A percentile compares a stretch with the other conserved stretches of the same genome.
Evolutionary conservation across 495 filamentous ascomycete species (phyloP).

Genomic region (Aspergillus saccharolyticus): DNA sequence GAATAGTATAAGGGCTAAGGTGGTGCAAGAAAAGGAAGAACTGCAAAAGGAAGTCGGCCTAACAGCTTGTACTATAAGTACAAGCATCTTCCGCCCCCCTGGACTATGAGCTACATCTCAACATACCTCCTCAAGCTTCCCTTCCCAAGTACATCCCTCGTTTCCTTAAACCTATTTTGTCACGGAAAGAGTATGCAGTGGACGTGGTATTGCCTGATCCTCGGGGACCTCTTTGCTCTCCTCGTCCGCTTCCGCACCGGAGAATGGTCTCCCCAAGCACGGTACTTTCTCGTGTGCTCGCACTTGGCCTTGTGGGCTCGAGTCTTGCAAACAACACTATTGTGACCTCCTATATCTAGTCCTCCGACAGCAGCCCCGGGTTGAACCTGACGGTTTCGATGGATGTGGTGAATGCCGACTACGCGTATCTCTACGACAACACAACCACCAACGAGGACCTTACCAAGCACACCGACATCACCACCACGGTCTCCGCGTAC

Average conservation of each 20-base stretch:
- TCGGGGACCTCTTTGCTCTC: not conserved
- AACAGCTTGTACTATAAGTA: too few relatives aligned
- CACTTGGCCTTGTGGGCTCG: not conserved
- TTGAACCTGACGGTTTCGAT: not conserved
- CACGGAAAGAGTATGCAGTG: too few relatives aligned
- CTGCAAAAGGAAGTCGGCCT: too few relatives aligned
- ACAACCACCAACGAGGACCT: not conserved
- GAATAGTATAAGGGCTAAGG: too few relatives aligned
- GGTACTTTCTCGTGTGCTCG: not conserved
- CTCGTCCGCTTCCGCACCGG: not conserved
- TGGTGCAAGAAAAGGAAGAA: too few relatives aligned
- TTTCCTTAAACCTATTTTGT: too few relatives aligned
- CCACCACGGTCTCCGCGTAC: not conserved
- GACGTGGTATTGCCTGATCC: too few relatives aligned
- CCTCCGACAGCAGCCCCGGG: not conserved
- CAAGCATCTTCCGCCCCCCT: too few relatives aligned
- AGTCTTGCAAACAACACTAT: not conserved
- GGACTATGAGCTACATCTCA: too few relatives aligned
- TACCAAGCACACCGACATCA: not conserved
- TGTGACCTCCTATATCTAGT: not conserved
- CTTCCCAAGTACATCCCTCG: too few relatives aligned
- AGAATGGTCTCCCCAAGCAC: not conserved
- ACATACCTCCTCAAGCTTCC: too few relatives aligned
- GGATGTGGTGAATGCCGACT: not conserved
- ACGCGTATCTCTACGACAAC: not conserved